Percentiles rank a stretch among this genome's conserved stretches.
These are phyloP conservation scores for Dinochytrium kinnereticum DNA, from an alignment of 371 early-diverging fungal genomes.

Conservation along the genomic window DNA sequence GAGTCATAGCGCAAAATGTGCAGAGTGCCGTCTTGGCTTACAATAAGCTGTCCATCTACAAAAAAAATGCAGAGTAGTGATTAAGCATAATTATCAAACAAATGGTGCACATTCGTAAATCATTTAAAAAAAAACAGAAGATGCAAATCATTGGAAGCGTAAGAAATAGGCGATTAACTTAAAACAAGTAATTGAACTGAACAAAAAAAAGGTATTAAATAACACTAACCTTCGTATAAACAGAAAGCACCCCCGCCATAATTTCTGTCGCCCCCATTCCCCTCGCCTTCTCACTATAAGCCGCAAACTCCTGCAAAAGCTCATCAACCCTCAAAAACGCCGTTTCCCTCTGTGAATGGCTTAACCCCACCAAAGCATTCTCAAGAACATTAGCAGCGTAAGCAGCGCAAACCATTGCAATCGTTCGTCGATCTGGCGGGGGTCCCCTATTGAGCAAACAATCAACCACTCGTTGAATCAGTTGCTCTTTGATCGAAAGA, in stretches of 20 bases:
- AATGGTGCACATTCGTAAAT: no score
- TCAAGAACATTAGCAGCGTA: constrained; percentile 96
- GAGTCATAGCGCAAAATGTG: no score
- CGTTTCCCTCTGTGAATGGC: constrained; percentile 84
- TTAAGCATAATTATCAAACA: no score
- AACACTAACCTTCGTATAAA: constrained; percentile 62
- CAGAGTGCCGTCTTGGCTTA: no score
- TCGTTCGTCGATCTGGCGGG: constrained; percentile 63
- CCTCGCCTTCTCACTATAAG: constrained; percentile 63
- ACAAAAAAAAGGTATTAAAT: constrained; percentile 63
- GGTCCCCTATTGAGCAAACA: constrained; percentile 61
- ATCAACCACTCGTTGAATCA: constrained; percentile 80
- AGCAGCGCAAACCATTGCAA: constrained; percentile 94
- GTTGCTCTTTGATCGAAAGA: constrained; percentile 80
- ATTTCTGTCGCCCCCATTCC: constrained; percentile 60
- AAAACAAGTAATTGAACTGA: background rate
- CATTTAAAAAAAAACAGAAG: no score
- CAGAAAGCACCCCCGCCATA: constrained; percentile 51
- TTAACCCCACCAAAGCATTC: constrained; percentile 84
- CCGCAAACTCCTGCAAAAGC: constrained; percentile 82
- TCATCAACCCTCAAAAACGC: constrained; percentile 89
- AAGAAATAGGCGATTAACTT: background rate
- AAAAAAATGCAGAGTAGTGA: no score
- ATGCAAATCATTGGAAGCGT: no score
- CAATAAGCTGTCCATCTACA: constrained; percentile 28